Evolutionary conservation across 148 eudicot species (phyloP).

Genomic region (Rhododendron ovatum): DNA sequence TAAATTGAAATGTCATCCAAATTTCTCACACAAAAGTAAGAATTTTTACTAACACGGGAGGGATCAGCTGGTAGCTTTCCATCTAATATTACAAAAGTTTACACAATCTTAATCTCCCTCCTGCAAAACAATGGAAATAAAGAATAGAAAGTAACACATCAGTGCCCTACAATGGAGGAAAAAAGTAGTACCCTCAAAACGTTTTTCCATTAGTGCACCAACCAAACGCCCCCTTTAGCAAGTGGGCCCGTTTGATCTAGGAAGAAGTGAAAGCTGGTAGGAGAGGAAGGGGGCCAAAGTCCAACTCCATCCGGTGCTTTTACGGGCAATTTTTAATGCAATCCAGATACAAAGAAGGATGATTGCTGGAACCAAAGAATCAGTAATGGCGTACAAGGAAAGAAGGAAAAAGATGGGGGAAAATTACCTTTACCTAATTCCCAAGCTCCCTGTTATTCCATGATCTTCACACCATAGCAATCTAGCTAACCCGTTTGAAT

Average conservation of each 20-base stretch:
- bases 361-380: neutral
- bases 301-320: neutral
- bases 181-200: neutral
- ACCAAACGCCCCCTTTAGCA: neutral
- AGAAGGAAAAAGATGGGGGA: neutral
- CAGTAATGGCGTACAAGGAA: slow-evolving; percentile 15
- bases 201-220: neutral
- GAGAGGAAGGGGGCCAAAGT: neutral
- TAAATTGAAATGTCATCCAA: neutral
- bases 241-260: neutral
- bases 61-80: neutral
- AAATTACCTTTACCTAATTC: slow-evolving; percentile 22
- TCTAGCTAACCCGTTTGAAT: neutral
- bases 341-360: neutral
- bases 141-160: neutral
- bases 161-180: neutral
- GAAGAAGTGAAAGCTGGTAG: neutral
- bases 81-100: neutral
- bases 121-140: neutral
- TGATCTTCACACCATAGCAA: neutral
- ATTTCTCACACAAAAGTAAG: neutral
- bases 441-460: slow-evolving; percentile 16
- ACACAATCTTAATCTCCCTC: neutral
- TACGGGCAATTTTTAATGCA: neutral
- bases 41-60: neutral